Evolutionary conservation across 2,329 filamentous ascomycete genomes (phyloP), one percentile per base, ranked within the genome.

Genomic region (Myriosclerotinia curreyana): DNA sequence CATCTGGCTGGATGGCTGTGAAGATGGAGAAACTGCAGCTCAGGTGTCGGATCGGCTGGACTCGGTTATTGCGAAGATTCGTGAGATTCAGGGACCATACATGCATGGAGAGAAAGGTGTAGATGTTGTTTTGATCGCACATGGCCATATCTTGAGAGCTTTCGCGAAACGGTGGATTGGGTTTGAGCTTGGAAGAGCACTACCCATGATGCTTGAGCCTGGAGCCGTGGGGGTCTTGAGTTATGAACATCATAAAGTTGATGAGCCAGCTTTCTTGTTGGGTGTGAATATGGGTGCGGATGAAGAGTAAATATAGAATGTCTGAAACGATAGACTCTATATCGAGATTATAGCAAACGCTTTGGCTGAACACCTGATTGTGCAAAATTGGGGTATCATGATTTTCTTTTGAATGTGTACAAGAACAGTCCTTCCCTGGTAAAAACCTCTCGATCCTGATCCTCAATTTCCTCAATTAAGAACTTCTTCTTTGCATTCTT

Each of bases 401-500:
- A 42, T 65, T 78, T 80, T 68, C 76, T 78, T 64, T 76, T 79
- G 67, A 88, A 82, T 14, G 82, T 79, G 71, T 85, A 88, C 61
- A 89, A 78, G 71, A 87, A 88, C 28, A 89, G 75, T 1, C 78
- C 79, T 68, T 87, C 78, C 54, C 84, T 80, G 67, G 80, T 81
- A 72, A 86, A 88, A 3, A 80, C 76, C 1, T 81, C 78, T 36
- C 81, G 77, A 67, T 87, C 85, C 65, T 86, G 82, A 70, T 90
- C 87, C 52, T 79, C 77, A 46, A 90, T 75, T 71, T 89, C 86
- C 44, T 81, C 80, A 22, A 91, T 82, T 17, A 77, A 71, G 72
- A 92, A 92, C 44, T 79, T 76, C 77, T 88, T 91, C 73, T 80
- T 86, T 20, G 87, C 86, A 74, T 83, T 83, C 75, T 88, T 90